Conservation (phyloP, 345 rosid genomes). For the Salix udensis region DNA sequence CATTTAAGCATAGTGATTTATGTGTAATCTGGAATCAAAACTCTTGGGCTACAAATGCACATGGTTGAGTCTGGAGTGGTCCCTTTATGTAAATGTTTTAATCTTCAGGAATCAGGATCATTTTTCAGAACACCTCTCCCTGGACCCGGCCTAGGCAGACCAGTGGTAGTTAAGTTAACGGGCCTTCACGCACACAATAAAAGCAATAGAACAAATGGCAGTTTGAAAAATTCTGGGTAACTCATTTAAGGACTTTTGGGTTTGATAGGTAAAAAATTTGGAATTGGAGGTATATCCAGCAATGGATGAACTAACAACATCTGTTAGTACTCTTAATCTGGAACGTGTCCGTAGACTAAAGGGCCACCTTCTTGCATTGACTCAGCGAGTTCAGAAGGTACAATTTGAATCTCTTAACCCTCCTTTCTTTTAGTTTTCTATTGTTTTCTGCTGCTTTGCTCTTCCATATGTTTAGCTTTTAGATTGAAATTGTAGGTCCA, state of each 20-base stretch:
- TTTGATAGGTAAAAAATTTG: slow-evolving; percentile 74
- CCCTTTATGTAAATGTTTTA: background rate
- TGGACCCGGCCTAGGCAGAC: background rate
- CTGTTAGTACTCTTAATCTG: slow-evolving; percentile 78
- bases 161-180: background rate
- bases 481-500: slow-evolving; percentile 55
- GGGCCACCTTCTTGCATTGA: slow-evolving; percentile 84
- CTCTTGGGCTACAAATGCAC: background rate
- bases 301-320: slow-evolving; percentile 79
- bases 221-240: background rate
- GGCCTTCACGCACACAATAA: background rate
- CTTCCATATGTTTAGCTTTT: slow-evolving; percentile 21
- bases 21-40: background rate
- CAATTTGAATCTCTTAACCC: background rate
- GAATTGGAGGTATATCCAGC: slow-evolving; percentile 84
- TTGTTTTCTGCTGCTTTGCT: background rate
- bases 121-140: background rate
- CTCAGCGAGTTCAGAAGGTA: slow-evolving; percentile 97
- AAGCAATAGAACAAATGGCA: background rate
- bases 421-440: background rate
- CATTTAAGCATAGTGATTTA: background rate
- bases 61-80: background rate
- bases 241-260: background rate
- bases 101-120: background rate
- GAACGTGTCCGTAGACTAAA: slow-evolving; percentile 86